Evolutionary conservation across 257 asterid genomes (phyloP).

Genomic region (Lantana camara): DNA sequence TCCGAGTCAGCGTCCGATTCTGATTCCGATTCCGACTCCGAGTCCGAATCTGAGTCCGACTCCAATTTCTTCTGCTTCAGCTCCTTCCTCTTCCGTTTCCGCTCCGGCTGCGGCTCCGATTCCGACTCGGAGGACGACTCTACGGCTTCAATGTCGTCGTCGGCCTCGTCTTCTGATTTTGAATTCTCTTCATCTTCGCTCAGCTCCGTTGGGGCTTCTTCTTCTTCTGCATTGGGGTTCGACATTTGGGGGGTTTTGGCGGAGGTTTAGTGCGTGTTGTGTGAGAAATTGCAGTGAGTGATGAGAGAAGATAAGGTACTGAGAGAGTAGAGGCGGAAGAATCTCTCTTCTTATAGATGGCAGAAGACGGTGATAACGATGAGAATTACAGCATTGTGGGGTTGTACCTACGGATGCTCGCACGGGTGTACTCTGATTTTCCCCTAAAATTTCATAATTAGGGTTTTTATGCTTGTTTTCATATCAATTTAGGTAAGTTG

Average conservation of each 20-base stretch:
- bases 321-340: background rate
- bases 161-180: constrained; percentile 32
- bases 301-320: constrained; percentile 46
- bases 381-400: background rate
- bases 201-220: constrained; percentile 23
- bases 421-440: too few species aligned
- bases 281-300: background rate
- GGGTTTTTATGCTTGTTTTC: too few species aligned
- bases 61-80: too few species aligned
- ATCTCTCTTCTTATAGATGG: background rate
- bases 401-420: constrained; percentile 14
- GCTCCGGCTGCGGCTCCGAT: constrained; percentile 31
- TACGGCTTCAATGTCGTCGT: too few species aligned
- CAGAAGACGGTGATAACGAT: background rate
- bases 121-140: constrained; percentile 35
- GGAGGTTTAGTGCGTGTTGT: constrained; percentile 17
- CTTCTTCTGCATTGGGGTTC: constrained; percentile 4
- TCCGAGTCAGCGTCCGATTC: constrained; percentile 33
- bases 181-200: constrained; percentile 22
- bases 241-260: constrained; percentile 37
- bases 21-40: too few species aligned
- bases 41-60: too few species aligned
- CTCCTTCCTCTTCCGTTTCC: constrained; percentile 18
- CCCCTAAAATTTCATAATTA: too few species aligned
- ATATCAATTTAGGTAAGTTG: too few species aligned